Evolutionary conservation across 106 monocot genomes (phyloP), one percentile per base, ranked within the genome.

Genomic region (Posidonia australis): DNA sequence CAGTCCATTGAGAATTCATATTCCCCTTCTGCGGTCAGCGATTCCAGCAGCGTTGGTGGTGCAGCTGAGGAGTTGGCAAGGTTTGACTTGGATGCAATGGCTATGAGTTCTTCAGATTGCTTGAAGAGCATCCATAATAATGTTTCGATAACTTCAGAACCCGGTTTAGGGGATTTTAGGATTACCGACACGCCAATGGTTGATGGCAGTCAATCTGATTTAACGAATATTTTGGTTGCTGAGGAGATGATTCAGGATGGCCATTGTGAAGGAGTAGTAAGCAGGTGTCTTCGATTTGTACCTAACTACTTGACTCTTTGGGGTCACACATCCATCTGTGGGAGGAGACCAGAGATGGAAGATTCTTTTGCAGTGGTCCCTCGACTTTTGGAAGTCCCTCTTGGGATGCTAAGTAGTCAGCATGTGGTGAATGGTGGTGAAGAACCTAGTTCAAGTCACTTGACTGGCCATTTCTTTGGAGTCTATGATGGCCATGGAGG

Each of bases 401-500:
- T 80, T 30, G 11, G 27, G 72, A 73, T 87, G 83, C 67, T 83
- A 43, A 62, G 66, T 23, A 56, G 44, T 51, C 64, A 64, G 18
- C 52, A 21, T 17, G 30, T 69, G 22, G 47, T 69, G 19, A 70
- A 77, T 70, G 78, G 62, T 73, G 73, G 58, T 1, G 11, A 64
- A 12, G 65, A 63, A n/a, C 54, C 74, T 24, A 67, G 67, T 66
- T 61, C 56, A 55, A 66, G 48, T 63, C 48, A 57, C 36, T 66
- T 78, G 69, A 72, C 65, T 17, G 78, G 71, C 17, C 85, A 85
- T 70, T 85, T 85, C 43, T 85, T 81, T 67, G 85, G 85, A 26
- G 85, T 85, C 23, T 85, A 81, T 70, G 85, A 85, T 63, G 85
- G 85, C 27, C 85, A 85, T 78, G 85, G 85, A 72, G 85, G 85